Base-by-base conservation (phyloP, 2,329 filamentous ascomycete genomes). In the Elsinoe batatas region DNA sequence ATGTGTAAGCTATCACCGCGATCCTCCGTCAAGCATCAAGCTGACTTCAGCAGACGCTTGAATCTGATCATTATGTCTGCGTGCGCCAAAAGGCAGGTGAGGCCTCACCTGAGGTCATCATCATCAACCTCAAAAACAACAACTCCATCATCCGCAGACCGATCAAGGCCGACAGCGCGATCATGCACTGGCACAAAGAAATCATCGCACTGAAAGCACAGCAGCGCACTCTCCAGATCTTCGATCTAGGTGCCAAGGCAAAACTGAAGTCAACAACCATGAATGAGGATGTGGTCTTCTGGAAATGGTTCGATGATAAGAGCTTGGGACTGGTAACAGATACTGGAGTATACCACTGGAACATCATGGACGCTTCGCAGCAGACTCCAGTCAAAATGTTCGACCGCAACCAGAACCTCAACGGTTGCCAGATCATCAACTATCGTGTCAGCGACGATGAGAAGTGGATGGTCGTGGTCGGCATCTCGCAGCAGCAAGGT, bases 131-230 rank as follows among this genome's bases (percentile, higher is more conserved):
- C 69, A 96, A 97, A 75, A 94, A 96, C 75, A 84, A 84, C 76
- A 96, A 95, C 82, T 91, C 93, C 77, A 84, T 96, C 71, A 93
- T 89, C 65, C 86, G 88, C 67, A 83, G 91, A 69, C 89, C 91
- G 49, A 98, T 98, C 78, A 97, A 95, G 79, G 93, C 93, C 68
- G 93, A 98, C 76, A 97, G 91, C 82, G 93, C 94, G 66, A 95
- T 98, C 71, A 97, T 98, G 93, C 93, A 98, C 81, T 95, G 89
- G 88, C 85, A 81, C 65, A 88, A 86, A 71, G 89, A 95, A 72
- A 88, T 98, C 71, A 97, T 98, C 68, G 93, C 94, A 60, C 81
- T 98, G 64, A 95, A 95, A 76, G 91, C 93, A 49, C 89, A 96
- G 72, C 87, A 86, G 61, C 82, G 90, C 69, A 98, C 93, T 63